Conservation (phyloP, 2,329 filamentous ascomycete genomes). For the Emmonsiellopsis sp. region DNA sequence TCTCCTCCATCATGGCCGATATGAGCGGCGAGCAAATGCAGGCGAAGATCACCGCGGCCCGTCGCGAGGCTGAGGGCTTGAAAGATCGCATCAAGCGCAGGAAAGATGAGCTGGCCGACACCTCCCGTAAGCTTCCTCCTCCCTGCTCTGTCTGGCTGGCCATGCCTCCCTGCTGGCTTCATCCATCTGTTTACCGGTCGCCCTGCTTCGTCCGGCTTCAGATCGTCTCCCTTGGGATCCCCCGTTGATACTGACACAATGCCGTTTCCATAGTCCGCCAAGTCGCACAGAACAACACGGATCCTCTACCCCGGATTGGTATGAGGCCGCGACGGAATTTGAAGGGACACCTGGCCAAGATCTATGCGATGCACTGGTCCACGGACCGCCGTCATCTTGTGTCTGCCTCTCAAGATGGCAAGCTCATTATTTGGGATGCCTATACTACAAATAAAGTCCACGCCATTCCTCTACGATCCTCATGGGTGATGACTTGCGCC, state of each 20-base stretch:
- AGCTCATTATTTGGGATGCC: slow-evolving; percentile 99
- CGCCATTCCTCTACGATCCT: slow-evolving; percentile 91
- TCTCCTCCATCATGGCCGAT: slow-evolving; percentile 34
- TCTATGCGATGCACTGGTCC: slow-evolving; percentile 99
- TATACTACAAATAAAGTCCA: slow-evolving; percentile 99
- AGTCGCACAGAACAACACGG: slow-evolving; percentile 86
- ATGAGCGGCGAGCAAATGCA: slow-evolving; percentile 61
- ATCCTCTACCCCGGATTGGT: slow-evolving; percentile 81
- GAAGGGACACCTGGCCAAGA: slow-evolving; percentile 97
- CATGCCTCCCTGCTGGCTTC: neutral
- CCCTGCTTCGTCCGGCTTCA: neutral
- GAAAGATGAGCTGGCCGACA: slow-evolving; percentile 99
- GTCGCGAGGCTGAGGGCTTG: slow-evolving; percentile 92
- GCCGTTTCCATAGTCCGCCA: slow-evolving; percentile 55
- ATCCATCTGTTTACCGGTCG: neutral
- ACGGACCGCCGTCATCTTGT: slow-evolving; percentile 95
- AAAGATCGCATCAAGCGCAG: slow-evolving; percentile 99
- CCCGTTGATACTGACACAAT: slow-evolving; percentile 1
- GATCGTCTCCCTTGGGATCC: neutral
- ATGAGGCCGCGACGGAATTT: slow-evolving; percentile 97
- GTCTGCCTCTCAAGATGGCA: slow-evolving; percentile 96
- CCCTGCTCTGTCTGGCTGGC: neutral
- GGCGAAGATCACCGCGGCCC: slow-evolving; percentile 81
- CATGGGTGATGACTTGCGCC: slow-evolving; percentile 99
- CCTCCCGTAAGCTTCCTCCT: slow-evolving; percentile 65